These are phyloP conservation scores for Corniculantispora saksenae DNA, from an alignment of 2,329 filamentous ascomycete genomes.

Conservation along the genomic window DNA sequence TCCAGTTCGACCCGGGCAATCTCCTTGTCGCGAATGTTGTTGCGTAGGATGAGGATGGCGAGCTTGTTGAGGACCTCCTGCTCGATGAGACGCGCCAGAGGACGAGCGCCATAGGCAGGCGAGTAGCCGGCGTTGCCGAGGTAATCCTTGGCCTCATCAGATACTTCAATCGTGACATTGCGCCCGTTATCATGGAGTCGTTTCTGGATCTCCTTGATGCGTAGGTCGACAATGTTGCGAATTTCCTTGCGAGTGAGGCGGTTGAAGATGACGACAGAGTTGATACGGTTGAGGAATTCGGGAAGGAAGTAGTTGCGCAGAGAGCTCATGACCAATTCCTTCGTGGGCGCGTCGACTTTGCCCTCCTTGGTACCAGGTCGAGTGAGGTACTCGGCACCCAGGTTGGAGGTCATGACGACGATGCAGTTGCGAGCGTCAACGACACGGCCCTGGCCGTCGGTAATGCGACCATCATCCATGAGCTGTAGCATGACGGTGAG, in stretches of 20 bases:
- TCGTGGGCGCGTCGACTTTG: constrained; percentile 72
- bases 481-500: constrained; percentile 90
- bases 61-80: constrained; percentile 94
- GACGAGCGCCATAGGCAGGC: constrained; percentile 90
- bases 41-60: constrained; percentile 86
- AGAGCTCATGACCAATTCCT: constrained; percentile 83
- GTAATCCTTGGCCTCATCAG: constrained; percentile 87
- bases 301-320: constrained; percentile 76
- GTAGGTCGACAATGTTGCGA: constrained; percentile 90
- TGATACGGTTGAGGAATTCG: constrained; percentile 94
- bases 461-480: constrained; percentile 93
- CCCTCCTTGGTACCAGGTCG: constrained; percentile 71
- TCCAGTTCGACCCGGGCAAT: constrained; percentile 75
- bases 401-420: constrained; percentile 93
- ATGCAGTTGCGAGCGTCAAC: constrained; percentile 96
- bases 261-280: constrained; percentile 96
- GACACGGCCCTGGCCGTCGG: constrained; percentile 92
- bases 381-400: constrained; percentile 89
- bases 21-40: constrained; percentile 84
- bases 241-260: constrained; percentile 76
- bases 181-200: constrained; percentile 87
- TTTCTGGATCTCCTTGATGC: constrained; percentile 78
- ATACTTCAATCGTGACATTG: constrained; percentile 81
- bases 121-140: constrained; percentile 90
- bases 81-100: constrained; percentile 86